A percentile compares a stretch with the other conserved stretches of the same genome.
Conservation (phyloP, 352 stramenopile species). For the Globisporangium splendens region DNA sequence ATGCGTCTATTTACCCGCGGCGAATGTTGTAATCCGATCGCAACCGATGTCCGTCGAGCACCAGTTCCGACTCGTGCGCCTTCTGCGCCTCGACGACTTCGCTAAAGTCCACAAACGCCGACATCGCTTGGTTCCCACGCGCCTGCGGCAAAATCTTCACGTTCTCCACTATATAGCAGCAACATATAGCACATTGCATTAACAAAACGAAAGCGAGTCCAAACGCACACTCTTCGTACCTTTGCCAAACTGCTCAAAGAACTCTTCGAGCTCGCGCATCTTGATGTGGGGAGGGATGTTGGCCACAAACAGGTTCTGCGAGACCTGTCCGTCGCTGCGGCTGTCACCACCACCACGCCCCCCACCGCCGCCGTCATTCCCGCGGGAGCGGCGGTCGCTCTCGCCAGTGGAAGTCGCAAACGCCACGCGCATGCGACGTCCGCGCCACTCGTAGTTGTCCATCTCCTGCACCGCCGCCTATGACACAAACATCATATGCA, state of each 20-base stretch:
- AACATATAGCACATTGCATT: not conserved
- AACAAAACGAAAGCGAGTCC: too few relatives aligned
- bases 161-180: conserved; percentile 34
- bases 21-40: conserved; percentile 60
- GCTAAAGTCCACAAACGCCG: conserved; percentile 61
- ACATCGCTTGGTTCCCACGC: conserved; percentile 44
- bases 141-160: conserved; percentile 56
- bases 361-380: not conserved
- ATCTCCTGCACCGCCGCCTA: conserved; percentile 38
- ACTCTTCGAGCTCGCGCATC: conserved; percentile 52
- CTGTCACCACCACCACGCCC: conserved; percentile 3
- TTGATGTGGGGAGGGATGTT: conserved; percentile 65
- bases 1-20: conserved; percentile 6
- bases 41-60: conserved; percentile 37
- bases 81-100: conserved; percentile 37
- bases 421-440: conserved; percentile 39
- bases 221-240: conserved; percentile 9
- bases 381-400: not conserved
- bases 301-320: conserved; percentile 53
- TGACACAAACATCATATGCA: not conserved
- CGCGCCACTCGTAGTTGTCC: conserved; percentile 44
- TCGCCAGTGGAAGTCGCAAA: conserved; percentile 25
- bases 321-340: conserved; percentile 13
- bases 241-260: conserved; percentile 54
- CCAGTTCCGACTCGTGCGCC: conserved; percentile 36